Evolutionary conservation across 164 flowering plant species (phyloP), one percentile per base, ranked within the genome.

Genomic region (Platanus orientalis): DNA sequence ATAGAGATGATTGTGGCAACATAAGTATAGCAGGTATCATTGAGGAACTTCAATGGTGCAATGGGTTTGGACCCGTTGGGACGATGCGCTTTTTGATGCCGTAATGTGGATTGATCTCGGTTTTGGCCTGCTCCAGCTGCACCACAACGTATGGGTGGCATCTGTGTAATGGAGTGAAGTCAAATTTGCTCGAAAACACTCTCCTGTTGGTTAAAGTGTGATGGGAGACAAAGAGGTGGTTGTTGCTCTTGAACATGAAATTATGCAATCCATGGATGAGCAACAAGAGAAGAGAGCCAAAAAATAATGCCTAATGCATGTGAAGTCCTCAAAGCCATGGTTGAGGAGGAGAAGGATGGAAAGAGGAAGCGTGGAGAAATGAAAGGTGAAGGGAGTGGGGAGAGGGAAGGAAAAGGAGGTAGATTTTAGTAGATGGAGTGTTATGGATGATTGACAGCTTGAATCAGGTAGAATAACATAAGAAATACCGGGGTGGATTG

Each of bases 31-130:
- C 7, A 25, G 23, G 19, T 4, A 19, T 20, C 21, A 19, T 23
- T 26, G 29, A 14, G 16, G 55, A 23, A 12, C 56, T 45, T 75
- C 71, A 76, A 59, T 76, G 75, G 65, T 76, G 78, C 66, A 75
- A 71, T 16, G 86, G 86, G 67, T 82, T 82, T 19, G 86, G 86
- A 26, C 86, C 86, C 16, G 79, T 74, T 1, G 86, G 86, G 16
- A 82, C 86, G 3, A 72, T 73, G 1, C 84, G 78, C 54, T 78
- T 67, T 23, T 75, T 68, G 14, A 70, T 73, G 2, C 77, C 78
- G 49, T 75, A 78, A 11, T 71, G 74, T 19, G 82, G 82, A 58
- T 80, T 84, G 29, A 82, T 75, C 73, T 76, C 80, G 61, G 20
- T 52, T 6, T 52, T 69, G 0, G 57, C n/a, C n/a, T n/a, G n/a